A percentile compares a stretch with the other conserved stretches of the same genome.
Conservation (phyloP, 768 basidiomycete genomes). For the Rhizopogon vulgaris region DNA sequence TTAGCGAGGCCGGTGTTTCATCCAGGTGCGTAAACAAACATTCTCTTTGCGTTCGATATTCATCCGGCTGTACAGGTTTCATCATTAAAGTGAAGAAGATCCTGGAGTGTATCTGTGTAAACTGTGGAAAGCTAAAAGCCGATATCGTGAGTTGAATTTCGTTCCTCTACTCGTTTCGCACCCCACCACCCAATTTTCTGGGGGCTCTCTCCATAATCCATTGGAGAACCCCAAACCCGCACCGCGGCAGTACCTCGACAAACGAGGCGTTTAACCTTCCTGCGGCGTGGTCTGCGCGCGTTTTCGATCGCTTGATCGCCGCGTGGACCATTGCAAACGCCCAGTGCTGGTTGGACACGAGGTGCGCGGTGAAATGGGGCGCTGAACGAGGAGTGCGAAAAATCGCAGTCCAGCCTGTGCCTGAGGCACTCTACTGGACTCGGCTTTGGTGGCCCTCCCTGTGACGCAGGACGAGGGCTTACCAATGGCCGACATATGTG, state of each 20-base stretch:
- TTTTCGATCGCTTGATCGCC: slow-evolving; percentile 95
- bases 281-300: slow-evolving; percentile 71
- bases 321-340: slow-evolving; percentile 63
- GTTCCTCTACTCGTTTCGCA: slow-evolving; percentile 87
- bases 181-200: slow-evolving; percentile 95
- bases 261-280: slow-evolving; percentile 80
- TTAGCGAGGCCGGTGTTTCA: slow-evolving; percentile 96
- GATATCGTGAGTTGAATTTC: slow-evolving; percentile 88
- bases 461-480: slow-evolving; percentile 64
- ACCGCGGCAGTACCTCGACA: slow-evolving; percentile 69
- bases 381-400: slow-evolving; percentile 95
- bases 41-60: slow-evolving; percentile 5
- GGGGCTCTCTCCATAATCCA: slow-evolving; percentile 90
- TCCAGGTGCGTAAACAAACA: slow-evolving; percentile 58
- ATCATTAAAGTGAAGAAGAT: slow-evolving; percentile 99
- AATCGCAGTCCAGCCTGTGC: slow-evolving; percentile 22
- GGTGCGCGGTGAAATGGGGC: slow-evolving; percentile 95
- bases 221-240: slow-evolving; percentile 93
- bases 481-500: slow-evolving; percentile 50
- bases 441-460: slow-evolving; percentile 45
- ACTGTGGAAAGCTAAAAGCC: slow-evolving; percentile 96
- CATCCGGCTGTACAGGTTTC: slow-evolving; percentile 57
- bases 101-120: slow-evolving; percentile 96
- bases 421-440: slow-evolving; percentile 17
- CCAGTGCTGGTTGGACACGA: slow-evolving; percentile 79